These are phyloP conservation scores for Pythium chondricola DNA, from an alignment of 352 stramenopile genomes.

Conservation along the genomic window DNA sequence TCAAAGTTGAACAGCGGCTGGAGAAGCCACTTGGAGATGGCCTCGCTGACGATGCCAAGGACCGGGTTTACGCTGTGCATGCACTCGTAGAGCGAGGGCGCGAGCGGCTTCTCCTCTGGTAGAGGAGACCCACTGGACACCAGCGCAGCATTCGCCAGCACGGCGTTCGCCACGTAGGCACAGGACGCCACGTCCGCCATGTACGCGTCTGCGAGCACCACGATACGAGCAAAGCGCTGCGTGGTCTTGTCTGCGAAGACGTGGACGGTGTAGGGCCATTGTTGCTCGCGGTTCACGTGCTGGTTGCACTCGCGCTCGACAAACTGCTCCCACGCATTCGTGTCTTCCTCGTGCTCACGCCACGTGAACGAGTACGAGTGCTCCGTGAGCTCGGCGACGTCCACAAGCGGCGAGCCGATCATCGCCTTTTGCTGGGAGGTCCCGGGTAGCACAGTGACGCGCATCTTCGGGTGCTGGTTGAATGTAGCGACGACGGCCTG, in stretches of 20 bases:
- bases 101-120: conserved; percentile 21
- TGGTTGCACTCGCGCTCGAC: conserved; percentile 41
- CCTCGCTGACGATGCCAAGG: conserved; percentile 44
- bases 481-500: conserved; percentile 40
- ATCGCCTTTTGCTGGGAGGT: conserved; percentile 39
- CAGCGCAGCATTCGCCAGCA: conserved; percentile 29
- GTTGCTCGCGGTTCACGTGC: conserved; percentile 33
- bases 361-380: conserved; percentile 24
- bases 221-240: conserved; percentile 31
- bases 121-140: neutral
- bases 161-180: conserved; percentile 36
- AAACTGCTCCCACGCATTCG: conserved; percentile 35
- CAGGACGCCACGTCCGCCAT: conserved; percentile 51
- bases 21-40: conserved; percentile 56
- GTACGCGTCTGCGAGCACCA: conserved; percentile 54
- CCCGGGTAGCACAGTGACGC: conserved; percentile 30
- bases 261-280: conserved; percentile 39
- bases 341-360: conserved; percentile 29
- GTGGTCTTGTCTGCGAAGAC: conserved; percentile 34
- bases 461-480: conserved; percentile 57
- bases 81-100: conserved; percentile 45
- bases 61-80: conserved; percentile 49
- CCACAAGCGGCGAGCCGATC: conserved; percentile 38
- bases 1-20: conserved; percentile 57
- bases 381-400: conserved; percentile 33